Conservation (phyloP, 2,329 filamentous ascomycete species). For the Cercospora brassicicola region DNA sequence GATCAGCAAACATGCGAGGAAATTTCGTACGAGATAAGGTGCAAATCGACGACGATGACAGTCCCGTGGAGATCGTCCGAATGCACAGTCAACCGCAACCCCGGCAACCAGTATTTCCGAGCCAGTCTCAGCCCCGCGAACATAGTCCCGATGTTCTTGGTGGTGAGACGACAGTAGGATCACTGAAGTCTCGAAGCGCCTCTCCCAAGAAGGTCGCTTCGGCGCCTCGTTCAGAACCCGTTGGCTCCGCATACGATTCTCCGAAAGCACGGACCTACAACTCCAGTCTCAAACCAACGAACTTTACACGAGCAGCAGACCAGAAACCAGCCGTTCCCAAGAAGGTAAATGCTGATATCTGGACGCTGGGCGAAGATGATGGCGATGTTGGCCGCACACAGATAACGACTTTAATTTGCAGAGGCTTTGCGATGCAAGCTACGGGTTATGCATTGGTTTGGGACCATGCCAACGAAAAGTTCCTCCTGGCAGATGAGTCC, state of each 20-base stretch:
- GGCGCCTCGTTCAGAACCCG: too few species aligned
- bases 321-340: neutral
- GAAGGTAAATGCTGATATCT: neutral
- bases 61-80: neutral
- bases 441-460: conserved; percentile 12
- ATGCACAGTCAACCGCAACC: neutral
- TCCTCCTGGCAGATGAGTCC: neutral
- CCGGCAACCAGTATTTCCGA: neutral
- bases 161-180: conserved; percentile 6
- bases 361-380: neutral
- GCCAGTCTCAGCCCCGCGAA: neutral
- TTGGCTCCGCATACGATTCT: too few species aligned
- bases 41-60: neutral
- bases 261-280: neutral
- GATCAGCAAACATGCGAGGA: neutral
- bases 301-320: neutral
- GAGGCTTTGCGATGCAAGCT: too few species aligned
- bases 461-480: neutral
- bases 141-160: conserved; percentile 16
- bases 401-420: conserved; percentile 12
- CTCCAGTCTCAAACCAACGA: neutral
- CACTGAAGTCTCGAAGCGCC: neutral
- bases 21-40: neutral
- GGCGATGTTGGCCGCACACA: neutral
- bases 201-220: neutral